phyloP scores from a whole-genome alignment of 2,329 filamentous ascomycete genomes.

The Penicillium occitanis region DNA sequence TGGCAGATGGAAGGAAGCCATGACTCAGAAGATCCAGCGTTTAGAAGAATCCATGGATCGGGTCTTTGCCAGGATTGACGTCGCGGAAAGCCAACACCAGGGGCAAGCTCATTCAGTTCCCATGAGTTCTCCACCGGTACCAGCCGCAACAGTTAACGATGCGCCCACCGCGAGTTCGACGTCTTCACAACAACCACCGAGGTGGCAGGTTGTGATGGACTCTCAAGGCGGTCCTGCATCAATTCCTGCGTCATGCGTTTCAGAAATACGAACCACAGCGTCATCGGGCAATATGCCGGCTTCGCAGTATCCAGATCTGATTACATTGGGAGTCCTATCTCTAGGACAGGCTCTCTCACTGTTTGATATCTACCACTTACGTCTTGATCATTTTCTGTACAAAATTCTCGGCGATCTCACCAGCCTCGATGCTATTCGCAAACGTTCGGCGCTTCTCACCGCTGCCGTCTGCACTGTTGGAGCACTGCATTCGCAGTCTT shows the following conservation, averaged over 20 bases:
- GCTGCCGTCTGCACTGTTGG: conserved; percentile 48
- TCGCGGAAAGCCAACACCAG: conserved; percentile 22
- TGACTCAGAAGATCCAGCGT: conserved; percentile 38
- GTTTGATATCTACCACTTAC: conserved; percentile 43
- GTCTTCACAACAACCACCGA: conserved; percentile 26
- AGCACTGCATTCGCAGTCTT: conserved; percentile 42
- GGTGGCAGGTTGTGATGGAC: conserved; percentile 43
- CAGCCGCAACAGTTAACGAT: background rate
- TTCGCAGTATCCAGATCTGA: conserved; percentile 39
- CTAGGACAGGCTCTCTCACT: conserved; percentile 45
- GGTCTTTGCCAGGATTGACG: conserved; percentile 26
- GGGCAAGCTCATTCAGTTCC: background rate
- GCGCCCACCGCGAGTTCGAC: conserved; percentile 10
- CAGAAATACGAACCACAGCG: conserved; percentile 21
- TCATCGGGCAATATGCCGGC: conserved; percentile 14
- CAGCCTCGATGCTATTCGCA: conserved; percentile 41
- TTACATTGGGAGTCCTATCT: conserved; percentile 46
- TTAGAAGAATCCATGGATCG: conserved; percentile 39
- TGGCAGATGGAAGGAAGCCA: conserved; percentile 41
- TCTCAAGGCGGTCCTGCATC: conserved; percentile 35
- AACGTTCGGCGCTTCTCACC: conserved; percentile 45
- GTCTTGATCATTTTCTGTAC: conserved; percentile 51
- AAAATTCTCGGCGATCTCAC: conserved; percentile 42
- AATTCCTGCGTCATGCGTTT: conserved; percentile 24
- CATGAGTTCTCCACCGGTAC: background rate